Percentiles rank a stretch among this genome's conserved stretches.
phyloP scores from a whole-genome alignment of 805 yeast species.

The Candida chauliodis region DNA sequence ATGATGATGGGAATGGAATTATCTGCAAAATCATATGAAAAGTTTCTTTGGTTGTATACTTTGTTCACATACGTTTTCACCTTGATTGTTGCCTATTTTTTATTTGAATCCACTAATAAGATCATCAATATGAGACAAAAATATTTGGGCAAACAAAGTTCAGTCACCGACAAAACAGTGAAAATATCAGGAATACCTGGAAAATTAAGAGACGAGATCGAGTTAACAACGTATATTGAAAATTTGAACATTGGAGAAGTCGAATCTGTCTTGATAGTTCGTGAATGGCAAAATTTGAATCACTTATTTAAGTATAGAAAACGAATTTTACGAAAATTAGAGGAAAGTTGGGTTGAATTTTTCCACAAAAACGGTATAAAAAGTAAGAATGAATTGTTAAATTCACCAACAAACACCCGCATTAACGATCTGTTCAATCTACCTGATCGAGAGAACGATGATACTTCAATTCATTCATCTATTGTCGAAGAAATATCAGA shows the following conservation, averaged over 20 bases:
- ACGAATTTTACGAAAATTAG: conserved; percentile 52
- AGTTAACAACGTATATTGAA: conserved; percentile 71
- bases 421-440: conserved; percentile 24
- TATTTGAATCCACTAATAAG: conserved; percentile 66
- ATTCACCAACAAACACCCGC: conserved; percentile 23
- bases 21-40: conserved; percentile 37
- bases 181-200: conserved; percentile 87
- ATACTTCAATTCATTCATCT: conserved; percentile 12
- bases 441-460: conserved; percentile 13
- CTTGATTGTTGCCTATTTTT: conserved; percentile 51
- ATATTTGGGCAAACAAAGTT: conserved; percentile 80
- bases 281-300: conserved; percentile 82
- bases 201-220: conserved; percentile 66
- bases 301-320: conserved; percentile 58
- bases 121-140: conserved; percentile 77
- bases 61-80: conserved; percentile 87
- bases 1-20: conserved; percentile 4
- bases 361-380: conserved; percentile 37
- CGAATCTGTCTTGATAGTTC: conserved; percentile 69
- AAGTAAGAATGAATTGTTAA: conserved; percentile 25
- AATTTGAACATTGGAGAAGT: conserved; percentile 78
- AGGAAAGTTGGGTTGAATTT: conserved; percentile 69
- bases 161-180: conserved; percentile 89
- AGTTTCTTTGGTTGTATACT: conserved; percentile 82
- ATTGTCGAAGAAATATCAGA: conserved; percentile 27